These are phyloP conservation scores for Solanum sejunctum DNA, from an alignment of 257 asterid genomes.

Conservation along the genomic window DNA sequence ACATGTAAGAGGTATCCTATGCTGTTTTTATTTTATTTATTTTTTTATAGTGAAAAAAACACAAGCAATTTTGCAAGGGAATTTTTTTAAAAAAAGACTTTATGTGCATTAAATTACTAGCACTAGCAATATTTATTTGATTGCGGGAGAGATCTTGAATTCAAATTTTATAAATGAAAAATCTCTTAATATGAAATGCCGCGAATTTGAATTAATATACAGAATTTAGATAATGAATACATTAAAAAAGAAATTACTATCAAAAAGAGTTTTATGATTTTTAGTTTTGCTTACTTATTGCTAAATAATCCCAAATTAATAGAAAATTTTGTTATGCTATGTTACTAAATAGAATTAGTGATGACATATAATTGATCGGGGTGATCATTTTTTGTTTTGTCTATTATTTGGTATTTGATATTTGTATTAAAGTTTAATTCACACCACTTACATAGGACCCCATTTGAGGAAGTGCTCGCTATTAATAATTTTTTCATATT, in stretches of 20 bases:
- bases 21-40: not conserved
- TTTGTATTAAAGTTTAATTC: too few species aligned
- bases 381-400: too few species aligned
- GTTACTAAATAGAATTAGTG: not conserved
- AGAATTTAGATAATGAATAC: not conserved
- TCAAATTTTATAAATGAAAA: not conserved
- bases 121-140: not conserved
- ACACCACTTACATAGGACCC: too few species aligned
- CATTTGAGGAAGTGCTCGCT: too few species aligned
- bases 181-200: not conserved
- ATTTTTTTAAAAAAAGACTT: not conserved
- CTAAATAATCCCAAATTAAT: not conserved
- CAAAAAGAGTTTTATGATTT: not conserved
- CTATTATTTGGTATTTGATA: too few species aligned
- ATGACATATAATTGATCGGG: fast-evolving
- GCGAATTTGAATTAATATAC: not conserved
- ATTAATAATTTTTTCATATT: too few species aligned
- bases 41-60: not conserved
- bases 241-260: not conserved
- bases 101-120: not conserved
- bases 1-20: not conserved
- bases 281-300: not conserved
- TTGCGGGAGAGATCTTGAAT: not conserved
- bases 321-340: not conserved
- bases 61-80: not conserved